Evolutionary conservation across 768 basidiomycete genomes (phyloP), one percentile per base, ranked within the genome.

Genomic region (Coprinopsis cinerea): DNA sequence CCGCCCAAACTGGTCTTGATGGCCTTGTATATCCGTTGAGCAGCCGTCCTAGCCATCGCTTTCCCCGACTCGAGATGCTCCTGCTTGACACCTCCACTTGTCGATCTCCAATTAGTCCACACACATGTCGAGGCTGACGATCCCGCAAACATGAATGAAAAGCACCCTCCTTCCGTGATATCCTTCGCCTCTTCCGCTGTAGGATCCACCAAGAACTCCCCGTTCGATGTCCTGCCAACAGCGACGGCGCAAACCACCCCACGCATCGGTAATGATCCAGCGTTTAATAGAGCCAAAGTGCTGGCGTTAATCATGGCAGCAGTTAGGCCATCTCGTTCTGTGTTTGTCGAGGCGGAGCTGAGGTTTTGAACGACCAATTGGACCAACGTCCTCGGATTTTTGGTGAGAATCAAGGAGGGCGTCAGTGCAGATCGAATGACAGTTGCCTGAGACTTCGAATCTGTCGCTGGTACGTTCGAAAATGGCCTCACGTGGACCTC

Each of bases 321-420:
- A 1, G 79, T 66, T 22, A 86, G 67, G 0, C 69, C 68, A 23
- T 75, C 69, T 26, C 67, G 66, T 57, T 65, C 56, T 51, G 59
- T 43, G 47, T 60, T 17, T 14, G 49, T 51, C 4, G 52, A 53
- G 9, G 64, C 47, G 0, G 63, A 59, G 24, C 57, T 62, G 1
- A 89, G 69, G 2, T 76, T 71, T 63, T 92, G 90, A 0, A 86
- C 72, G 1, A 88, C 83, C n/a, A 92, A 71, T 56, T 91, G 89
- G 2, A 91, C 69, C 9, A 89, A 73, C 2, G 85, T 81, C 13
- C 90, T 71, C 6, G 90, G 91, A 51, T 83, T 75, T 42, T 78
- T 76, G 3, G 75, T 69, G 42, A 91, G 76, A n/a, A 89, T 66
- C 32, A 89, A 68, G 0, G 78, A 71, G 3, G 85, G 84, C 13